Evolutionary conservation across 768 basidiomycete genomes (phyloP).

Genomic region (Strobilomyces echinocephalus): DNA sequence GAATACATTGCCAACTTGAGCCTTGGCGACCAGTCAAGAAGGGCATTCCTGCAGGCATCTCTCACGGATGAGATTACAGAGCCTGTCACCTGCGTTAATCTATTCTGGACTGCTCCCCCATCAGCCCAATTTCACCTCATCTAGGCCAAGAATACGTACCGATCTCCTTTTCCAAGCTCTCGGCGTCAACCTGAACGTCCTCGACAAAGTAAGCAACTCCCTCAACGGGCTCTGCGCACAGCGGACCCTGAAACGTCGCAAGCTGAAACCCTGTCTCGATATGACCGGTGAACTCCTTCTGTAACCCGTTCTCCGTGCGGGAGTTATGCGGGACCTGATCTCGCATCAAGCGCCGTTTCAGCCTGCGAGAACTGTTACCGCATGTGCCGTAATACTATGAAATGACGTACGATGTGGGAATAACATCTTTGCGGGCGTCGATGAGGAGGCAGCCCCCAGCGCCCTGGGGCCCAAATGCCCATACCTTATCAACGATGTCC

Average conservation of each 20-base stretch:
- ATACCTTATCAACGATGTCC: constrained; percentile 63
- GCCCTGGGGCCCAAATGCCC: constrained; percentile 89
- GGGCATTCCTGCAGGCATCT: constrained; percentile 84
- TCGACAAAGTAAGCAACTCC: constrained; percentile 92
- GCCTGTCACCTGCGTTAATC: constrained; percentile 80
- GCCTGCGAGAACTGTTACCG: constrained; percentile 32
- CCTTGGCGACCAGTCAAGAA: constrained; percentile 96
- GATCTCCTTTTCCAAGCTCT: constrained; percentile 59
- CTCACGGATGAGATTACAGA: constrained; percentile 84
- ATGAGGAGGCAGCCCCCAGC: constrained; percentile 85
- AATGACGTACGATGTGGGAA: constrained; percentile 52
- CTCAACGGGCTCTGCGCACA: constrained; percentile 93
- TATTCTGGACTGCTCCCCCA: constrained; percentile 58
- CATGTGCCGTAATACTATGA: constrained; percentile 4
- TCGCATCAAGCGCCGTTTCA: constrained; percentile 46
- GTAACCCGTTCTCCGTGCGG: constrained; percentile 31
- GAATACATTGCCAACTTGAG: constrained; percentile 98
- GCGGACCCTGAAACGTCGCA: constrained; percentile 88
- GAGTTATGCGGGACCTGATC: constrained; percentile 30
- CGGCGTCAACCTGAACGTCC: constrained; percentile 56
- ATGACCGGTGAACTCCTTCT: constrained; percentile 57
- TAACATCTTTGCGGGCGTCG: constrained; percentile 53
- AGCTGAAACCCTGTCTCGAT: constrained; percentile 95
- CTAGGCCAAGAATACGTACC: constrained; percentile 38
- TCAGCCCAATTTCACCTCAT: constrained; percentile 10